Evolutionary conservation across 352 stramenopile genomes (phyloP).

Genomic region (Pythium sp.): DNA sequence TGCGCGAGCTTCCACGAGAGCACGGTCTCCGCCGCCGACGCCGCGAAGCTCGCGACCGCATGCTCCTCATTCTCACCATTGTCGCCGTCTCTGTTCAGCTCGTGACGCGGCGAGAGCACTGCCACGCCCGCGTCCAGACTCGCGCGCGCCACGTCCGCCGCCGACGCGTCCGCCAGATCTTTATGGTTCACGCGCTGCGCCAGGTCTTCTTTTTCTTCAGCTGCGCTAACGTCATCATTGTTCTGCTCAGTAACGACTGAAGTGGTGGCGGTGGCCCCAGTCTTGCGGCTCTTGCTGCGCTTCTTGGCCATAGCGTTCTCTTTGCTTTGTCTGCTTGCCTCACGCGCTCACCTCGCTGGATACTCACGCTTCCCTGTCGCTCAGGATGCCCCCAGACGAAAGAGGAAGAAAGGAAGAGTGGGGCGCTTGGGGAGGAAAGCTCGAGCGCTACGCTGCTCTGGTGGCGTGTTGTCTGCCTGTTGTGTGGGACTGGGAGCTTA

Average conservation of each 20-base stretch:
- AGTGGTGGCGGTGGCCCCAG: background rate
- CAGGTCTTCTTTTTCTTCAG: background rate
- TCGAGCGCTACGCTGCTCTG: background rate
- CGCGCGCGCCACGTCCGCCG: conserved; percentile 6
- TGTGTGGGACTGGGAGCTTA: background rate
- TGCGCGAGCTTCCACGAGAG: conserved; percentile 11
- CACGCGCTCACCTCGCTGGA: background rate
- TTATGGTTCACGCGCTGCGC: conserved; percentile 7
- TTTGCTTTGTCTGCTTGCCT: background rate
- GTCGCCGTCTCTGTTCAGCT: conserved; percentile 35
- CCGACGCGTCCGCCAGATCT: conserved; percentile 10
- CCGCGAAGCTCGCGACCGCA: conserved; percentile 8
- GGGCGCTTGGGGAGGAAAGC: background rate
- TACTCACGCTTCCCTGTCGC: background rate
- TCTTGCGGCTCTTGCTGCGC: conserved; percentile 11
- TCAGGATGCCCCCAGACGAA: background rate
- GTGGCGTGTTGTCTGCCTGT: background rate
- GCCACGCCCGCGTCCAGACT: conserved; percentile 7
- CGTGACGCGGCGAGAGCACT: background rate
- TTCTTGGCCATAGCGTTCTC: conserved; percentile 6
- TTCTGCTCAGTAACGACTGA: background rate
- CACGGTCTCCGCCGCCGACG: conserved; percentile 6
- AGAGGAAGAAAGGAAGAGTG: background rate
- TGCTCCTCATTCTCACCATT: background rate
- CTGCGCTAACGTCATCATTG: background rate